Evolutionary conservation across 2,329 filamentous ascomycete species (phyloP).

Genomic region (Basipetospora chlamydospora): DNA sequence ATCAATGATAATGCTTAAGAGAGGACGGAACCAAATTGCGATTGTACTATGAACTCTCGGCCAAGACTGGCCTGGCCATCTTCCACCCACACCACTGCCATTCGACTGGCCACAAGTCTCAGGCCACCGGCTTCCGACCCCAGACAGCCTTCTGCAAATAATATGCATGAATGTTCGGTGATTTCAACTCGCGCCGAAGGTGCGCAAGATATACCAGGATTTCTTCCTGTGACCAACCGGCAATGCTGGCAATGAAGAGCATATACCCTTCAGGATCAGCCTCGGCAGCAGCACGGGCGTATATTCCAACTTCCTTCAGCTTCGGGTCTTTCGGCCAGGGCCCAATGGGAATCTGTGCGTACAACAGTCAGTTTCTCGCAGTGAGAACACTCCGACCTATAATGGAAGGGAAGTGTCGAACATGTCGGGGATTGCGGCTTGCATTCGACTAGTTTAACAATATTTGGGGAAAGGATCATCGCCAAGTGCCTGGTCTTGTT

Average conservation of each 20-base stretch:
- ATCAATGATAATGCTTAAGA: too few relatives aligned
- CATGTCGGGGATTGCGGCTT: too few relatives aligned
- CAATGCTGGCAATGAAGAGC: slow-evolving; percentile 20
- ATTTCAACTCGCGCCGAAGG: slow-evolving; percentile 19
- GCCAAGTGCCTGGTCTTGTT: too few relatives aligned
- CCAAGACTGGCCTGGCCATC: too few relatives aligned
- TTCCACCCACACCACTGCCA: too few relatives aligned
- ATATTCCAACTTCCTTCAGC: slow-evolving; percentile 28
- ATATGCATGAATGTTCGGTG: slow-evolving; percentile 20
- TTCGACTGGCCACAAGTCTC: too few relatives aligned
- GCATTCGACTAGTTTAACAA: too few relatives aligned
- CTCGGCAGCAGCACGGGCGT: slow-evolving; percentile 18
- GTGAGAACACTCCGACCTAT: too few relatives aligned
- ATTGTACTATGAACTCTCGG: too few relatives aligned
- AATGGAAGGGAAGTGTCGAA: slow-evolving; percentile 16
- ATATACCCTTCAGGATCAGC: slow-evolving; percentile 20
- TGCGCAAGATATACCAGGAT: slow-evolving; percentile 18
- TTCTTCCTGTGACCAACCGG: slow-evolving; percentile 20
- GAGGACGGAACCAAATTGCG: too few relatives aligned
- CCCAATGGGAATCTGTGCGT: slow-evolving; percentile 21
- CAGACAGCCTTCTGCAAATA: slow-evolving; percentile 21
- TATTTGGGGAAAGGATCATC: too few relatives aligned
- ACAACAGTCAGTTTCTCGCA: slow-evolving; percentile 5
- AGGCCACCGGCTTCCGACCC: background rate
- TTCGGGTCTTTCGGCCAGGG: slow-evolving; percentile 28